These are phyloP conservation scores for Tuber microsphaerosporum DNA, from an alignment of 495 filamentous ascomycete genomes.

Conservation along the genomic window DNA sequence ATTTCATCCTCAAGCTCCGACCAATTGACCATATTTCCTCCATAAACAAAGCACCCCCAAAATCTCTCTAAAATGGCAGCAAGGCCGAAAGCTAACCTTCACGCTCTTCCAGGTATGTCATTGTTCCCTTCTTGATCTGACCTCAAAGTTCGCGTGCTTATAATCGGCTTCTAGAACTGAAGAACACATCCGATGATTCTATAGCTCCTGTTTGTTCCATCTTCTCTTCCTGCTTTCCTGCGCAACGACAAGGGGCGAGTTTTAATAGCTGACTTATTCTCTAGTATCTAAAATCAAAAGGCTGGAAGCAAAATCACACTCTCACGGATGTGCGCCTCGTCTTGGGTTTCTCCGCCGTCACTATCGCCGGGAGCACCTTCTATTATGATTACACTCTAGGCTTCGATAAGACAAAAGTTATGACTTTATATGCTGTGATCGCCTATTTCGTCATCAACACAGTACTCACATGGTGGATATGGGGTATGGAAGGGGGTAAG, in stretches of 20 bases:
- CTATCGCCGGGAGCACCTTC: constrained; percentile 73
- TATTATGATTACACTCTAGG: constrained; percentile 83
- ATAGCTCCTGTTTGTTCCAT: constrained; percentile 45
- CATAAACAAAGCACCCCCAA: constrained; percentile 1
- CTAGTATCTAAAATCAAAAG: constrained; percentile 80
- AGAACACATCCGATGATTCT: constrained; percentile 92
- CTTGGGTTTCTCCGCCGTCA: constrained; percentile 75
- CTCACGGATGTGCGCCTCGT: constrained; percentile 74
- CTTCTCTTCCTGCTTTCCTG: neutral
- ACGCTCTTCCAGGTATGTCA: constrained; percentile 28
- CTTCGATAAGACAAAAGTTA: constrained; percentile 71
- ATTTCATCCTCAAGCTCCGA: neutral
- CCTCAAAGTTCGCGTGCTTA: constrained; percentile 24
- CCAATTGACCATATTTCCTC: constrained; percentile 3
- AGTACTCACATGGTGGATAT: constrained; percentile 76
- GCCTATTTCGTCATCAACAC: constrained; percentile 75
- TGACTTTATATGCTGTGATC: constrained; percentile 67
- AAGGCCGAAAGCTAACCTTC: constrained; percentile 33
- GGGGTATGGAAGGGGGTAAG: constrained; percentile 69
- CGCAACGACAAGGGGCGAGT: neutral
- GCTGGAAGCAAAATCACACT: constrained; percentile 71
- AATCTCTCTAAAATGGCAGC: constrained; percentile 11
- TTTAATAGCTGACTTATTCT: constrained; percentile 39
- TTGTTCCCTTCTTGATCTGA: neutral
- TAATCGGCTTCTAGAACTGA: constrained; percentile 60